A percentile compares a stretch with the other conserved stretches of the same genome.
Conservation (phyloP, 331 rosid species). For the Spiraea crenata region DNA sequence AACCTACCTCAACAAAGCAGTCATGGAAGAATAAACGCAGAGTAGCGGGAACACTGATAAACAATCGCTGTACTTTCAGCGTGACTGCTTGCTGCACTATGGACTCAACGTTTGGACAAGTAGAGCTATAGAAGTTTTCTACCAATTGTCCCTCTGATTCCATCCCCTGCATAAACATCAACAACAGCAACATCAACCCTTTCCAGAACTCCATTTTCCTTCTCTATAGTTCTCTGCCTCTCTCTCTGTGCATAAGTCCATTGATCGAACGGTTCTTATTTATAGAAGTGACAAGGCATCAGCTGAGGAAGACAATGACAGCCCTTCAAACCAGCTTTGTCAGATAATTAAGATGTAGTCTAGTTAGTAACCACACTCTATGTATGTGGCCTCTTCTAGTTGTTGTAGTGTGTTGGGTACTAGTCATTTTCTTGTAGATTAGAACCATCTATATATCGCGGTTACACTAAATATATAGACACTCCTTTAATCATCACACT, state of each 20-base stretch:
- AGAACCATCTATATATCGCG: neutral
- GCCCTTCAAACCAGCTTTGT: neutral
- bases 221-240: neutral
- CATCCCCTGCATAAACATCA: conserved; percentile 26
- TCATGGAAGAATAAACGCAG: conserved; percentile 87
- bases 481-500: neutral
- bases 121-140: conserved; percentile 49
- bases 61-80: conserved; percentile 45
- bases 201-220: conserved; percentile 17
- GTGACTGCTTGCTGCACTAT: conserved; percentile 59
- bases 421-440: neutral
- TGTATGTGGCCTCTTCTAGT: neutral
- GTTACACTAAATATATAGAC: neutral
- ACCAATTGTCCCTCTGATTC: conserved; percentile 39
- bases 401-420: neutral
- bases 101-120: conserved; percentile 67
- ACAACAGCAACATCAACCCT: conserved; percentile 22
- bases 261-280: neutral
- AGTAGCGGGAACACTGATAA: conserved; percentile 61
- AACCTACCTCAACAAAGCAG: conserved; percentile 69
- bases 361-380: neutral
- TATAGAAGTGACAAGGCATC: neutral
- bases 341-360: neutral
- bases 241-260: neutral
- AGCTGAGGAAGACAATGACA: neutral